phyloP scores from a whole-genome alignment of 768 basidiomycete genomes.

The Phlebiopsis flavidoalba region DNA sequence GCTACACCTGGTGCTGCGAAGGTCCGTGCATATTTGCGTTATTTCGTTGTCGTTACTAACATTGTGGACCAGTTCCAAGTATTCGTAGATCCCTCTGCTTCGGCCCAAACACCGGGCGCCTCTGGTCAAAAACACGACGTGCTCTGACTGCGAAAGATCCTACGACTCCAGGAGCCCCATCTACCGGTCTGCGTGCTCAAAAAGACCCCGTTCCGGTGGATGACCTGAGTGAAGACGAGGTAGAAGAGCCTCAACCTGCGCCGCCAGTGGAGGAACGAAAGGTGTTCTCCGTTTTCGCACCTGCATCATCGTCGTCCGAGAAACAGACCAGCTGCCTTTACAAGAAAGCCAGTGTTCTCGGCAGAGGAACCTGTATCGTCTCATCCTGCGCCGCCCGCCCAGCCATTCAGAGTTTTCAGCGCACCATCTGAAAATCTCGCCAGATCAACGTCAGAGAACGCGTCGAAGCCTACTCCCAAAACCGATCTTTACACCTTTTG shows the following conservation, averaged over 20 bases:
- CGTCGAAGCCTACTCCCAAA: conserved; percentile 9
- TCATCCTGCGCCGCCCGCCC: neutral
- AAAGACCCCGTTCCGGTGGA: conserved; percentile 4
- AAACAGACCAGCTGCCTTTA: neutral
- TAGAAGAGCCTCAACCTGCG: conserved; percentile 1
- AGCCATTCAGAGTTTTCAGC: conserved; percentile 62
- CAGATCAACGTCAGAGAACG: conserved; percentile 25
- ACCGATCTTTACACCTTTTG: conserved; percentile 34
- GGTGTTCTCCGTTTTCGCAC: conserved; percentile 47
- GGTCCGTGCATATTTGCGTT: conserved; percentile 26
- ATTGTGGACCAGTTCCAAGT: conserved; percentile 51
- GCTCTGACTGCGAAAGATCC: conserved; percentile 46
- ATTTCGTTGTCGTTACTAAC: neutral
- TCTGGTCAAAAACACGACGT: conserved; percentile 24
- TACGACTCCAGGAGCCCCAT: conserved; percentile 17
- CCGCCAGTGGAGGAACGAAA: conserved; percentile 28
- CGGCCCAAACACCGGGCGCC: conserved; percentile 27
- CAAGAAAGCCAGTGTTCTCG: neutral
- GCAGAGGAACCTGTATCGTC: neutral
- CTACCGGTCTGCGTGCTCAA: neutral
- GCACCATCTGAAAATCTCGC: conserved; percentile 31
- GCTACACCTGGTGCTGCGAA: conserved; percentile 28
- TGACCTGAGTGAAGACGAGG: neutral
- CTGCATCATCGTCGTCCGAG: neutral
- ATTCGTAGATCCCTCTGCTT: conserved; percentile 48